phyloP scores from a whole-genome alignment of 2,329 filamentous ascomycete species.

The Amesomyces nigricolor region DNA sequence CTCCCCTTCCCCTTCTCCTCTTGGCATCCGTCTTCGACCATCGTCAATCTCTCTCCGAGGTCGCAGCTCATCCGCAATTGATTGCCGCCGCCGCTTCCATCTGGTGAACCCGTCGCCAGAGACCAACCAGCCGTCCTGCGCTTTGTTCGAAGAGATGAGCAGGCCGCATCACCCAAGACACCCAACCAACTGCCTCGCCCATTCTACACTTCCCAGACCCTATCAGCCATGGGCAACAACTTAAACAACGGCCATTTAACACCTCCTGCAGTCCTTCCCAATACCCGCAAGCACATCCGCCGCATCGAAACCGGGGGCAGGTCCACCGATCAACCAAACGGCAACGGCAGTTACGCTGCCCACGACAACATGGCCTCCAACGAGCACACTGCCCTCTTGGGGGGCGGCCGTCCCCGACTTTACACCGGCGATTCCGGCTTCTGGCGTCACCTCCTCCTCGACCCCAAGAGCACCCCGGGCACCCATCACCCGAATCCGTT shows the following conservation, averaged over 20 bases:
- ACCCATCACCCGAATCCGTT: constrained; percentile 42
- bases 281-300: constrained; percentile 27
- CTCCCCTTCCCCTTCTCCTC: not conserved
- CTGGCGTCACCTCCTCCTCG: constrained; percentile 40
- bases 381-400: constrained; percentile 22
- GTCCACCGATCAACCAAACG: not conserved
- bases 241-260: constrained; percentile 14
- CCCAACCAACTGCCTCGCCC: constrained; percentile 1
- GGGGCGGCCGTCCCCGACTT: not conserved
- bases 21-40: not conserved
- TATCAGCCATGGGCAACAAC: constrained; percentile 15
- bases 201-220: not conserved
- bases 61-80: constrained; percentile 1
- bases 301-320: constrained; percentile 16
- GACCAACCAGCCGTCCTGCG: not conserved
- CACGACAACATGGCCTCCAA: constrained; percentile 18
- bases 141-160: constrained; percentile 14
- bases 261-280: constrained; percentile 27
- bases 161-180: constrained; percentile 3
- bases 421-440: constrained; percentile 21
- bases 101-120: not conserved
- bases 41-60: not conserved
- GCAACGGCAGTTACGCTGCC: constrained; percentile 1
- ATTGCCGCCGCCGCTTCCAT: not conserved
- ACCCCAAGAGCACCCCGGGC: constrained; percentile 47